Evolutionary conservation across 2,329 filamentous ascomycete species (phyloP).

Genomic region (Ophiostoma pallidulum): DNA sequence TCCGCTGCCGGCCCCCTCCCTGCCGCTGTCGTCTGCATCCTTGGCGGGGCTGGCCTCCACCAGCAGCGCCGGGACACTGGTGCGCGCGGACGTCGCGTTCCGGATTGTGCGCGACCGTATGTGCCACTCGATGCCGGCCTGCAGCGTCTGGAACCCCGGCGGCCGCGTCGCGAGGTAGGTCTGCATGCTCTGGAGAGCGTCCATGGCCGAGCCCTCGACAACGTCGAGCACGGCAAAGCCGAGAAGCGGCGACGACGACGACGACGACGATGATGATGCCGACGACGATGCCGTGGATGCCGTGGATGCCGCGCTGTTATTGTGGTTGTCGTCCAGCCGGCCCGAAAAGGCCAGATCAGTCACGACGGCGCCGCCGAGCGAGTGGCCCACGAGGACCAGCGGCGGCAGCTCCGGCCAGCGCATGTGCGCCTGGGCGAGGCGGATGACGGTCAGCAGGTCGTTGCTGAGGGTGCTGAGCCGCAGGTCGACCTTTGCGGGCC

Average conservation of each 20-base stretch:
- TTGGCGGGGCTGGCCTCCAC: constrained; percentile 42
- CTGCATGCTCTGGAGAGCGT: constrained; percentile 90
- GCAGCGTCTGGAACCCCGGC: constrained; percentile 62
- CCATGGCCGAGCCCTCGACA: constrained; percentile 91
- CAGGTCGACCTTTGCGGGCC: too few relatives aligned
- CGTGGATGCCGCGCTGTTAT: too few relatives aligned
- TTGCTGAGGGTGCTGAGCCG: constrained; percentile 60
- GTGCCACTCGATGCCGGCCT: constrained; percentile 88
- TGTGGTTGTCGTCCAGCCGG: too few relatives aligned
- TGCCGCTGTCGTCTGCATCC: constrained; percentile 25
- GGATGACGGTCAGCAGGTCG: constrained; percentile 64
- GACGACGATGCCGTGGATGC: too few relatives aligned
- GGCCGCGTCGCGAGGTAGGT: constrained; percentile 80
- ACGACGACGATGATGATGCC: too few relatives aligned
- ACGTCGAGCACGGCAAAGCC: constrained; percentile 90
- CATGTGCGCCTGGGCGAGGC: constrained; percentile 57
- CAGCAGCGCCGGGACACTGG: constrained; percentile 76
- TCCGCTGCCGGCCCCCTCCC: not conserved
- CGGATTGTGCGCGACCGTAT: constrained; percentile 78
- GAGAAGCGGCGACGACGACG: constrained; percentile 33
- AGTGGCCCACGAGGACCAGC: constrained; percentile 80
- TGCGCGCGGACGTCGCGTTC: constrained; percentile 71
- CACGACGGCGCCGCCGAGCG: constrained; percentile 82
- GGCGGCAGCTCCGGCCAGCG: constrained; percentile 65
- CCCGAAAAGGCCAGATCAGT: constrained; percentile 68